A percentile compares a stretch with the other conserved stretches of the same genome.
phyloP scores from a whole-genome alignment of 2,329 filamentous ascomycete genomes.

The Celoporthe dispersa region DNA sequence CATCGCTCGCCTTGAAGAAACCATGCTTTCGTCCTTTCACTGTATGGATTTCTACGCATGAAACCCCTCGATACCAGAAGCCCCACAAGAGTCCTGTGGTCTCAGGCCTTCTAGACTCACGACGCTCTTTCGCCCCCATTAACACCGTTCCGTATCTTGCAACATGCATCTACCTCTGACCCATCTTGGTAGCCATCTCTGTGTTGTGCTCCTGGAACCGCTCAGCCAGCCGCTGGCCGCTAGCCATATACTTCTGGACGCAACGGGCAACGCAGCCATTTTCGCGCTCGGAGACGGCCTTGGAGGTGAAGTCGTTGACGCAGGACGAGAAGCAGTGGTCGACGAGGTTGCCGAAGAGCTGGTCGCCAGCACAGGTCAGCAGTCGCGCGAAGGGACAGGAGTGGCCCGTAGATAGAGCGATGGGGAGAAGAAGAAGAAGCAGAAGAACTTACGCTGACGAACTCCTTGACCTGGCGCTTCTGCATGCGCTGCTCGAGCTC shows the following conservation, averaged over 20 bases:
- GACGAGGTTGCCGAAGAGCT: constrained; percentile 70
- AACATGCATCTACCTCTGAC: constrained; percentile 44
- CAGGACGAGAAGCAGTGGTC: constrained; percentile 96
- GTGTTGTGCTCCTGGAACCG: constrained; percentile 78
- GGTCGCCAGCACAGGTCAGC: constrained; percentile 24
- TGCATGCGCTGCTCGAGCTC: constrained; percentile 95
- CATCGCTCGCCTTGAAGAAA: background rate
- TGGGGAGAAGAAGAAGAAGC: background rate
- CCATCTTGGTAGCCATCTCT: constrained; percentile 61
- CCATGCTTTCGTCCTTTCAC: background rate
- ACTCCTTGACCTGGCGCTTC: constrained; percentile 98
- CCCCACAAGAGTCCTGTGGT: background rate
- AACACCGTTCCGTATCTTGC: background rate
- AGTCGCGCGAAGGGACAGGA: background rate
- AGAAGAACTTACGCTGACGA: constrained; percentile 79
- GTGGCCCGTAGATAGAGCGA: background rate
- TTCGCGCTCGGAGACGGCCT: constrained; percentile 86
- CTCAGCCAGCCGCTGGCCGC: constrained; percentile 86
- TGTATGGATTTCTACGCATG: background rate
- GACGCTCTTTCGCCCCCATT: background rate
- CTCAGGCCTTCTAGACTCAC: background rate
- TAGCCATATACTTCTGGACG: constrained; percentile 95
- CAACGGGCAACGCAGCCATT: constrained; percentile 92
- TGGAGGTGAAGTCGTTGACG: constrained; percentile 98
- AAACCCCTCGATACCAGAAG: background rate